These are phyloP conservation scores for Bryum argenteum DNA, from an alignment of 225 moss, liverwort and hornwort species.

Conservation along the genomic window DNA sequence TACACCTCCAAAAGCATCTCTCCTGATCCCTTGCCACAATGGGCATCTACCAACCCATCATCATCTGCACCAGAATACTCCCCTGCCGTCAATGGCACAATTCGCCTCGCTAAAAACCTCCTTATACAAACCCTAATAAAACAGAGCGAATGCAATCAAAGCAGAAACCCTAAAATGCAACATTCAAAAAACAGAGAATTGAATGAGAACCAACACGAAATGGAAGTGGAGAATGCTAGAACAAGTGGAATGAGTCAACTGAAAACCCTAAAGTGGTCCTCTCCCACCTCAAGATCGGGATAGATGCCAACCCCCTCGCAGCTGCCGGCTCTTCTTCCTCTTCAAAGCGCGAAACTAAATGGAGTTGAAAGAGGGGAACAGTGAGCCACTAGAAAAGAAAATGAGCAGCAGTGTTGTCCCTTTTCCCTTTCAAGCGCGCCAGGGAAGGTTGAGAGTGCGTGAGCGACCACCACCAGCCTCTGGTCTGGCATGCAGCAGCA, in stretches of 20 bases:
- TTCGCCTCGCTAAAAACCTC: too few species aligned
- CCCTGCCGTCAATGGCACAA: too few species aligned
- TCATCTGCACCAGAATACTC: too few species aligned
- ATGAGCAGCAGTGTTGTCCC: too few species aligned
- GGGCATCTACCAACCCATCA: too few species aligned
- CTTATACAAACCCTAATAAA: too few species aligned
- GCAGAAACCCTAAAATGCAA: background rate
- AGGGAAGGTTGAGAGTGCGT: too few species aligned
- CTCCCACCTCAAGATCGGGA: constrained; percentile 46
- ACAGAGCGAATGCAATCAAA: too few species aligned
- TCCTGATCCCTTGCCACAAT: background rate
- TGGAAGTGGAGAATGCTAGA: background rate
- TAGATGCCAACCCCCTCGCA: constrained; percentile 35
- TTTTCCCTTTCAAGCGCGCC: too few species aligned
- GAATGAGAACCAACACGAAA: background rate
- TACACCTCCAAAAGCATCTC: constrained; percentile 26
- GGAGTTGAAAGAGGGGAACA: background rate
- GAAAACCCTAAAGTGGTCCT: constrained; percentile 38
- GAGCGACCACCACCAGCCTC: too few species aligned
- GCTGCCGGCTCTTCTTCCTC: constrained; percentile 26
- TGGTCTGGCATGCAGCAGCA: too few species aligned
- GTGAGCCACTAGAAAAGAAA: background rate
- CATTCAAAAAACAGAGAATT: background rate
- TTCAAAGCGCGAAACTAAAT: background rate
- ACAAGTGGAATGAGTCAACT: constrained; percentile 11